Percentiles rank a stretch among this genome's conserved stretches.
phyloP scores from a whole-genome alignment of 768 basidiomycete genomes.

The Tulasnella sp. region DNA sequence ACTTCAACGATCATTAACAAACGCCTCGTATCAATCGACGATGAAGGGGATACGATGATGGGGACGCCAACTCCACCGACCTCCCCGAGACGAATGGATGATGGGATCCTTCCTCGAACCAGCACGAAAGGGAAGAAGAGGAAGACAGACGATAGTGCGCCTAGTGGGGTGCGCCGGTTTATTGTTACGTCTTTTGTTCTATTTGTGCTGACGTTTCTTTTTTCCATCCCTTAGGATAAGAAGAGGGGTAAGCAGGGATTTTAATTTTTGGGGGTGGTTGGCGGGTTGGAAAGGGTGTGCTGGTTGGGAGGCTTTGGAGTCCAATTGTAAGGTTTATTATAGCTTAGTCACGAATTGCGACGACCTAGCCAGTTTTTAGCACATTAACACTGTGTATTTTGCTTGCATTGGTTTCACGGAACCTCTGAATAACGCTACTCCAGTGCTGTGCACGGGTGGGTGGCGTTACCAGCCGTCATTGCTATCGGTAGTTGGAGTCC shows the following conservation, averaged over 20 bases:
- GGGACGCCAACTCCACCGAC: slow-evolving; percentile 8
- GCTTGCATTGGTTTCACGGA: no score
- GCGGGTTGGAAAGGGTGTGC: no score
- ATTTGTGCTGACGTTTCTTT: neutral
- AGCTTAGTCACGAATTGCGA: no score
- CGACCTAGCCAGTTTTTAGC: no score
- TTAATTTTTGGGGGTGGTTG: neutral
- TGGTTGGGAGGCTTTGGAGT: no score
- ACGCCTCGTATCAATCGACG: slow-evolving; percentile 12
- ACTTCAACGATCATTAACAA: neutral
- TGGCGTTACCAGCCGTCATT: no score
- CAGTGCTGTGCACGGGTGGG: no score
- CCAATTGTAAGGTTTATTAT: no score
- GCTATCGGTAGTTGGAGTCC: no score
- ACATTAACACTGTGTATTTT: no score
- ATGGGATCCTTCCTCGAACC: neutral
- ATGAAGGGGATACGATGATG: slow-evolving; percentile 23
- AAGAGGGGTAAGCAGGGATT: slow-evolving; percentile 26
- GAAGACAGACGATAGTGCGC: slow-evolving; percentile 11
- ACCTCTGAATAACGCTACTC: no score
- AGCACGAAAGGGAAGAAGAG: slow-evolving; percentile 9
- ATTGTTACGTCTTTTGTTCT: neutral
- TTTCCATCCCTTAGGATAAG: neutral
- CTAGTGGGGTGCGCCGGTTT: neutral
- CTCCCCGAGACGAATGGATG: neutral